A percentile compares a stretch with the other conserved stretches of the same genome.
phyloP scores from a whole-genome alignment of 2,329 filamentous ascomycete species.

The Madurella mycetomatis region DNA sequence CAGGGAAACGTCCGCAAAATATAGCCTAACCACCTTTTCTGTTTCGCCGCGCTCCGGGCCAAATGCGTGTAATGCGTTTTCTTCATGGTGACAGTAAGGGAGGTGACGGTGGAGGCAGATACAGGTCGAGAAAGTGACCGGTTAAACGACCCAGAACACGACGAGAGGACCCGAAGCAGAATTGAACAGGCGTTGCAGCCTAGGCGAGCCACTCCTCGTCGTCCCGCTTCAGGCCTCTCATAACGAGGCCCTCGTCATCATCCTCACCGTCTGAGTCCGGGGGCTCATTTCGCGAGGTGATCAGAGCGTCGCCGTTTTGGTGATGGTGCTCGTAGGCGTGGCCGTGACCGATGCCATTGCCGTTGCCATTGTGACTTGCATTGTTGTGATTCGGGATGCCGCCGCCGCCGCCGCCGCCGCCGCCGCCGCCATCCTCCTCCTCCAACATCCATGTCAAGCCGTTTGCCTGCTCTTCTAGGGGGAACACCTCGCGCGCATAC shows the following conservation, averaged over 20 bases:
- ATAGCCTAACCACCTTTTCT: neutral
- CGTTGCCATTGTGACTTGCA: constrained; percentile 25
- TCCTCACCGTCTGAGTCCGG: constrained; percentile 45
- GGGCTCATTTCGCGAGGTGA: constrained; percentile 15
- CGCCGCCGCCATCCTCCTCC: constrained; percentile 43
- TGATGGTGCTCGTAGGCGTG: constrained; percentile 6
- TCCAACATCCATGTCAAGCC: constrained; percentile 87
- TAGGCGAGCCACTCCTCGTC: constrained; percentile 59
- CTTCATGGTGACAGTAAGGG: neutral
- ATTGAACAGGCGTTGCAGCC: neutral
- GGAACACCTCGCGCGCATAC: constrained; percentile 91
- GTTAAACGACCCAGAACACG: neutral
- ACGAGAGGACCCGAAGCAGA: neutral
- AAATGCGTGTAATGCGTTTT: neutral
- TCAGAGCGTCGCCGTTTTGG: constrained; percentile 29
- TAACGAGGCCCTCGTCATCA: constrained; percentile 55
- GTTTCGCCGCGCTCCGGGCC: constrained; percentile 11
- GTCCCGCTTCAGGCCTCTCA: constrained; percentile 53
- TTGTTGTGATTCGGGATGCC: constrained; percentile 16
- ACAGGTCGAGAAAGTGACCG: no score
- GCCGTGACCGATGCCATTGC: constrained; percentile 6
- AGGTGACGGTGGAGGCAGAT: neutral
- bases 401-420: no score
- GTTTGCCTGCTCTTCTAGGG: constrained; percentile 90
- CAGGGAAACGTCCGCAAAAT: neutral